Evolutionary conservation across 495 filamentous ascomycete species (phyloP), one percentile per base, ranked within the genome.

Genomic region (Penicillium paradoxum): DNA sequence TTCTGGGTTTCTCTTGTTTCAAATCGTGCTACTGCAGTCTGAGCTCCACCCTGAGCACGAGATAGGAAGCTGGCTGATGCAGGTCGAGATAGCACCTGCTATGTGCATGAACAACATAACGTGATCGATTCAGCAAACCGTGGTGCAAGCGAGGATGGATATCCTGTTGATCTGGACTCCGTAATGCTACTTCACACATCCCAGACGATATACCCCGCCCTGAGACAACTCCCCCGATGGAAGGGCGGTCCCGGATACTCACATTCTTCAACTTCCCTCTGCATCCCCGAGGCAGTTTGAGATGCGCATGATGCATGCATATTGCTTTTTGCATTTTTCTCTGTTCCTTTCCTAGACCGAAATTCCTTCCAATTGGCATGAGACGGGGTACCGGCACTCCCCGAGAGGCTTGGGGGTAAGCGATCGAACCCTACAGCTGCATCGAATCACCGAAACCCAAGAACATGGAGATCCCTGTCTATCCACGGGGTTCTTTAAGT

Each of bases 1-100:
- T 15, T 36, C 15, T 36, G 15, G 1, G 3, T 37, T 17, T 17
- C 34, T 24, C 51, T 57, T 58, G 54, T 61, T 61, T 61, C 55
- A 55, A 55, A 48, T 25, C 25, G 34, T 49, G 22, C 49, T 49
- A 44, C 41, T 44, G 41, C 41, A 44, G 41, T 5, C n/a, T 27
- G 0, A 17, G 32, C 10, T 38, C 46, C 46, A 49, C 46, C 27
- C 39, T 49, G 21, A 11, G 14, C 41, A 44, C 41, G 1, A 49
- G 46, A 49, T 49, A 49, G 34, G 46, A 49, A 49, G 46, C 46
- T 48, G 45, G 33, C 15, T 37, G 33, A 29, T 29, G 33, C 24
- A 45, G 17, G 42, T 17, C 32, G n/a, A 18, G 22, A 24, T 24
- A 25, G 38, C 32, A 34, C 10, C n/a, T 41, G 19, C 4, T 11